Conservation (phyloP, 768 basidiomycete species). For the Tricholoma sp. region DNA sequence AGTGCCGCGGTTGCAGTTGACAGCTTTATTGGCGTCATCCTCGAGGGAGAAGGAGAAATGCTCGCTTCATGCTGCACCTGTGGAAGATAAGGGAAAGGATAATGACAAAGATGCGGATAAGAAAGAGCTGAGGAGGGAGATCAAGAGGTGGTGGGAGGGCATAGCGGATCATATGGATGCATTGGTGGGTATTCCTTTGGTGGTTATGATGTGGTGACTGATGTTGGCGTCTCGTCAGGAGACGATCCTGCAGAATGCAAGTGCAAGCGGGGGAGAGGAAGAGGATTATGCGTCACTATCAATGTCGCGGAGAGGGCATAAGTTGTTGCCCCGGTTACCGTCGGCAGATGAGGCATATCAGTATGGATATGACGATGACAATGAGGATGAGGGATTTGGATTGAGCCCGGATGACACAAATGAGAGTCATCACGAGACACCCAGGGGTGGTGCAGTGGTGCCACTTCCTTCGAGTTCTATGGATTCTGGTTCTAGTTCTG, state of each 20-base stretch:
- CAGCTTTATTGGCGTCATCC: constrained; percentile 13
- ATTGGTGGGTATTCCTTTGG: constrained; percentile 36
- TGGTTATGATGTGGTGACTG: not conserved
- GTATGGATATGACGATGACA: constrained; percentile 7
- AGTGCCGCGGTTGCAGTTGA: constrained; percentile 57
- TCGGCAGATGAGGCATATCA: constrained; percentile 51
- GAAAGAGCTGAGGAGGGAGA: constrained; percentile 50
- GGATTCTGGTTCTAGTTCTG: not conserved
- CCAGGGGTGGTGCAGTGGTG: not conserved
- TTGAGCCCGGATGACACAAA: not conserved
- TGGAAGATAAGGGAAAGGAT: not conserved
- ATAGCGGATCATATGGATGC: constrained; percentile 56
- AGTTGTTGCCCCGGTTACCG: constrained; percentile 56
- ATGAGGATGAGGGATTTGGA: constrained; percentile 9
- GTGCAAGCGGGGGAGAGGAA: not conserved
- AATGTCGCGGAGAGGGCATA: constrained; percentile 24
- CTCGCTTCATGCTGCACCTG: not conserved
- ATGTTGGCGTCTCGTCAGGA: constrained; percentile 32
- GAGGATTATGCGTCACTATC: not conserved
- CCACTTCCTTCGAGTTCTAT: not conserved
- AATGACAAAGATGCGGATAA: constrained; percentile 29
- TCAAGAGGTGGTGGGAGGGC: constrained; percentile 63
- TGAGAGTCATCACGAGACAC: too few relatives aligned
- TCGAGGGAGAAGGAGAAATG: not conserved
- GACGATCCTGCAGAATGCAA: constrained; percentile 21